A percentile compares a stretch with the other conserved stretches of the same genome.
Conservation (phyloP, 768 basidiomycete genomes). For the Leccinellum albellum region DNA sequence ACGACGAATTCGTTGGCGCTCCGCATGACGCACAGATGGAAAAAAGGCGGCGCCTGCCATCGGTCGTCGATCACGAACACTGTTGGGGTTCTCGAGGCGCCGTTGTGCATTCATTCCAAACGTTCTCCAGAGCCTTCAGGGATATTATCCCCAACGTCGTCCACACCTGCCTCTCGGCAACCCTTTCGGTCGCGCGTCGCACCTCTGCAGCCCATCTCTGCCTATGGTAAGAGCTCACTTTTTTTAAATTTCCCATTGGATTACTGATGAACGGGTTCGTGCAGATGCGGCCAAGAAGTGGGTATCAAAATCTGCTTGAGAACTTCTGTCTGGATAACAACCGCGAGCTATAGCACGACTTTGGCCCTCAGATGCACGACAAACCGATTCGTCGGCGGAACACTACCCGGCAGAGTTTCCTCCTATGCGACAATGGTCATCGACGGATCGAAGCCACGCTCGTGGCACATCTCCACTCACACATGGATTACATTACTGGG, state of each 20-base stretch:
- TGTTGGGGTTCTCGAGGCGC: constrained; percentile 75
- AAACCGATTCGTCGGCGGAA: constrained; percentile 78
- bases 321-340: constrained; percentile 85
- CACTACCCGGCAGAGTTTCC: constrained; percentile 63
- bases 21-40: constrained; percentile 58
- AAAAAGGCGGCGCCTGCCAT: constrained; percentile 89
- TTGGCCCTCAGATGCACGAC: constrained; percentile 84
- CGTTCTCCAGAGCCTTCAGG: constrained; percentile 72
- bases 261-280: background rate
- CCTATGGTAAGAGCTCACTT: constrained; percentile 52
- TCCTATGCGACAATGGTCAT: constrained; percentile 56
- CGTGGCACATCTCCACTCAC: constrained; percentile 80
- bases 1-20: constrained; percentile 62
- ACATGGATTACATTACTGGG: constrained; percentile 73
- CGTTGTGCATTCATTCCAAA: constrained; percentile 62
- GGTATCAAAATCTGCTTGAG: constrained; percentile 88
- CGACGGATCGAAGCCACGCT: constrained; percentile 73
- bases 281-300: constrained; percentile 86
- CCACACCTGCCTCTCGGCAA: constrained; percentile 52
- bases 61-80: constrained; percentile 81
- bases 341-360: constrained; percentile 83
- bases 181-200: constrained; percentile 45
- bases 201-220: constrained; percentile 60
- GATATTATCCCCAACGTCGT: constrained; percentile 69
- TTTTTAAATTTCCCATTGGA: background rate